Conservation (phyloP, 306 rosid species). For the barrel medic (Medicago truncatula) region DNA sequence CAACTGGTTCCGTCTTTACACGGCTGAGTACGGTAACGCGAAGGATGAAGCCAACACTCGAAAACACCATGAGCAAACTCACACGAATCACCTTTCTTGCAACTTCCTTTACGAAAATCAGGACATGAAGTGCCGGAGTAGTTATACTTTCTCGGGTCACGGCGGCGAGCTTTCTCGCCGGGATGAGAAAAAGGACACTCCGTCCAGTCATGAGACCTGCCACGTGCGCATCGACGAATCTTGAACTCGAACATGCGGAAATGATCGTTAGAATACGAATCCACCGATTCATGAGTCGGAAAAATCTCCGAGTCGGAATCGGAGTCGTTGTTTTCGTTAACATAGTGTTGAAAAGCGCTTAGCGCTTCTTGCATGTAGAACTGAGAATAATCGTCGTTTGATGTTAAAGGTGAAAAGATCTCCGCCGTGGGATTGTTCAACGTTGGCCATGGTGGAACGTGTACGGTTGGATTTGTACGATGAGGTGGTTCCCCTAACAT, state of each 20-base stretch:
- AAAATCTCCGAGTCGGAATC: conserved; percentile 57
- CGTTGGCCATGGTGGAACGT: conserved; percentile 72
- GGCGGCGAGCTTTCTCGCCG: conserved; percentile 95
- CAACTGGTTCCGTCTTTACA: conserved; percentile 90
- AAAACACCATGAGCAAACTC: conserved; percentile 94
- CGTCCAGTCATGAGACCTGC: conserved; percentile 97
- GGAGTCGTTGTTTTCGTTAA: conserved; percentile 47
- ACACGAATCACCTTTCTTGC: conserved; percentile 81
- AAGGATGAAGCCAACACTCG: conserved; percentile 98
- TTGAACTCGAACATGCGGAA: conserved; percentile 96
- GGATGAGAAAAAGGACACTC: conserved; percentile 97
- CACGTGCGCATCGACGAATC: conserved; percentile 80
- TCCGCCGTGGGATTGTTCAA: conserved; percentile 58
- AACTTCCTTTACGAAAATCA: conserved; percentile 85
- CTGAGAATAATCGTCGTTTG: conserved; percentile 60
- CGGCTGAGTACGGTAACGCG: conserved; percentile 93
- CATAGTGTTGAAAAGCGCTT: conserved; percentile 60
- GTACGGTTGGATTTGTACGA: conserved; percentile 63
- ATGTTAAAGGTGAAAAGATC: conserved; percentile 50
- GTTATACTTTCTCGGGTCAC: conserved; percentile 84
- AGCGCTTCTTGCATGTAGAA: conserved; percentile 59
- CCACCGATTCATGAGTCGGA: conserved; percentile 52
- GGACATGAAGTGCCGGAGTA: conserved; percentile 91
- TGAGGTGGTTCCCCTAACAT: conserved; percentile 72
- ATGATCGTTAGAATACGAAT: conserved; percentile 76